phyloP scores from a whole-genome alignment of 805 yeast species.

The Nakazawaea anatomiae region DNA sequence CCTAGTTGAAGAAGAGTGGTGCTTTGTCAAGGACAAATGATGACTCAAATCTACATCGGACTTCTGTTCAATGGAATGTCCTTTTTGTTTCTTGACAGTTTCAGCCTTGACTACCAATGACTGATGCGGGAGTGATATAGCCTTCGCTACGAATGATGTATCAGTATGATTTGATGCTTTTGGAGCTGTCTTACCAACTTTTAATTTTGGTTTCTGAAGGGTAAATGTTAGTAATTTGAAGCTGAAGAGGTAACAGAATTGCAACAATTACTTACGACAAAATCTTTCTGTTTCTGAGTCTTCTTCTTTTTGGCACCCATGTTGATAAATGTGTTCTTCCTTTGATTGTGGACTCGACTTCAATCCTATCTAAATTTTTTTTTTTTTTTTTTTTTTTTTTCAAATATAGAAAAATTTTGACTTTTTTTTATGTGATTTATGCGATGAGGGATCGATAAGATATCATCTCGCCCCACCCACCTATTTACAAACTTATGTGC shows the following conservation, averaged over 20 bases:
- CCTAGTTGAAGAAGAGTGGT: conserved; percentile 65
- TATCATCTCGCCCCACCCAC: too few species aligned
- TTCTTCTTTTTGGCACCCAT: conserved; percentile 54
- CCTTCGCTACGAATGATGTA: conserved; percentile 74
- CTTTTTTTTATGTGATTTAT: too few species aligned
- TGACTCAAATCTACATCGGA: conserved; percentile 45
- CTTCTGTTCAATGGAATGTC: background rate
- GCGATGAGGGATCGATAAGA: background rate
- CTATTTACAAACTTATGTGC: too few species aligned
- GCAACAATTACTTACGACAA: conserved; percentile 29
- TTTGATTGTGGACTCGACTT: too few species aligned
- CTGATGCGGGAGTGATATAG: conserved; percentile 36
- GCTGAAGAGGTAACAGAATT: background rate
- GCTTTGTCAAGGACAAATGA: conserved; percentile 64
- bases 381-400: too few species aligned
- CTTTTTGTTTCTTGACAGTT: conserved; percentile 11
- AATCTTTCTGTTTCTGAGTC: conserved; percentile 66
- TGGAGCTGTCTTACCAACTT: conserved; percentile 78
- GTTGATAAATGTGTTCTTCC: background rate
- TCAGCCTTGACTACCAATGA: conserved; percentile 18
- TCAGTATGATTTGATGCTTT: conserved; percentile 75
- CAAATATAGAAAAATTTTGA: too few species aligned
- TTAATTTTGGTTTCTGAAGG: conserved; percentile 60
- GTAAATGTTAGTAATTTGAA: background rate
- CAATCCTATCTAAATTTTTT: too few species aligned